Evolutionary conservation across 202 grass and related monocot genomes (phyloP).

Genomic region (Bolboschoenoplectus hybrid): DNA sequence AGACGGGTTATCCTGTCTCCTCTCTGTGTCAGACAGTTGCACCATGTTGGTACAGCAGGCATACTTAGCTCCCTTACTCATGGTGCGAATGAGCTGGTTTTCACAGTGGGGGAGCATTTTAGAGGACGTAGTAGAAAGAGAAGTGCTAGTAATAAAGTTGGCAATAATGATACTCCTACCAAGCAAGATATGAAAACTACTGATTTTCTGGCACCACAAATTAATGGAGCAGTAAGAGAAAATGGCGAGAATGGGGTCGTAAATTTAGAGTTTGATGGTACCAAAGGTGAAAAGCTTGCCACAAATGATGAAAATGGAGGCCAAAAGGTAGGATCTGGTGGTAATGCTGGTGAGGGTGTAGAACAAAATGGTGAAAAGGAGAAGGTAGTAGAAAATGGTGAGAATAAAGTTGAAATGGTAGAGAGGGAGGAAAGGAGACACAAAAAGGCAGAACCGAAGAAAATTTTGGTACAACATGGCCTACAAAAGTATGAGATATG

Average conservation of each 20-base stretch:
- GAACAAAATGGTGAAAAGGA: conserved; percentile 46
- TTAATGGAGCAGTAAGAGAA: conserved; percentile 55
- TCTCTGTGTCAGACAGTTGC: conserved; percentile 71
- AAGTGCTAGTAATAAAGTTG: conserved; percentile 29
- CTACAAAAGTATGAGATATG: conserved; percentile 72
- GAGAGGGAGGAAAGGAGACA: conserved; percentile 38
- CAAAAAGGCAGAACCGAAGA: conserved; percentile 44
- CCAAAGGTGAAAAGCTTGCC: conserved; percentile 32
- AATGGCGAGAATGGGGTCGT: conserved; percentile 51
- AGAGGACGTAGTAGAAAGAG: conserved; percentile 64
- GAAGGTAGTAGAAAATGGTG: conserved; percentile 55
- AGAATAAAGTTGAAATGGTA: conserved; percentile 50
- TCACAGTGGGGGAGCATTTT: conserved; percentile 70
- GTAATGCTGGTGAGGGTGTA: conserved; percentile 42
- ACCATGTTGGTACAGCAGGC: conserved; percentile 50
- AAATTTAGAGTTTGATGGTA: conserved; percentile 42
- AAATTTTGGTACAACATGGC: conserved; percentile 42
- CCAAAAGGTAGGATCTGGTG: conserved; percentile 38
- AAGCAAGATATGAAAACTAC: conserved; percentile 27
- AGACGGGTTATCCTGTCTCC: conserved; percentile 79
- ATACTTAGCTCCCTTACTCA: conserved; percentile 77
- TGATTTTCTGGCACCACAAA: conserved; percentile 47
- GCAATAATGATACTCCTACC: conserved; percentile 14
- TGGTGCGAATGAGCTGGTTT: conserved; percentile 89
- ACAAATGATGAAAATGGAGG: conserved; percentile 34